Percentiles rank a stretch among this genome's conserved stretches.
Conservation (phyloP, 768 basidiomycete species). For the Pleurotus sapidus region DNA sequence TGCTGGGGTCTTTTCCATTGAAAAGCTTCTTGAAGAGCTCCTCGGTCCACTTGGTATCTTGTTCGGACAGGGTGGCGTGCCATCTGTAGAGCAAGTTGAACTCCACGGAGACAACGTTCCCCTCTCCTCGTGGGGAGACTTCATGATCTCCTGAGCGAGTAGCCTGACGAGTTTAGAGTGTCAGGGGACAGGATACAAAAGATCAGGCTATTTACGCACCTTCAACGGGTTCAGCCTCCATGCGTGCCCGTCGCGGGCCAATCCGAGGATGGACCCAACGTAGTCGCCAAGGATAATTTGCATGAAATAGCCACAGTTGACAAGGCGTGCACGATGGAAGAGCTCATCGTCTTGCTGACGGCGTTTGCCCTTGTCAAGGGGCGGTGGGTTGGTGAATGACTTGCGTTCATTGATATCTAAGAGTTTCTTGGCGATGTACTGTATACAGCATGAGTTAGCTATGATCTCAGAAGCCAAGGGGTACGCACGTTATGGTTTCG, state of each 20-base stretch:
- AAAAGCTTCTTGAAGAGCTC: slow-evolving; percentile 43
- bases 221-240: slow-evolving; percentile 73
- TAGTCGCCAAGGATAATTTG: slow-evolving; percentile 73
- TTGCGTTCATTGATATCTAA: slow-evolving; percentile 66
- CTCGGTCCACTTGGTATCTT: slow-evolving; percentile 57
- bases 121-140: slow-evolving; percentile 61
- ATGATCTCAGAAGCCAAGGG: slow-evolving; percentile 1
- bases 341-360: slow-evolving; percentile 70
- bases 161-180: slow-evolving; percentile 26
- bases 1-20: slow-evolving; percentile 32
- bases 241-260: slow-evolving; percentile 55
- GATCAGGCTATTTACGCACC: slow-evolving; percentile 27
- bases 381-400: slow-evolving; percentile 32
- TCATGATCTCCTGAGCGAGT: slow-evolving; percentile 50
- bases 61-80: slow-evolving; percentile 59
- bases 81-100: slow-evolving; percentile 67
- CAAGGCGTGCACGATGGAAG: slow-evolving; percentile 68
- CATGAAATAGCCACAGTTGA: slow-evolving; percentile 74
- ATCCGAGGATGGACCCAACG: slow-evolving; percentile 69
- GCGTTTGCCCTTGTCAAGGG: slow-evolving; percentile 19
- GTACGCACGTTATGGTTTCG: slow-evolving; percentile 71
- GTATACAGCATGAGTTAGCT: slow-evolving; percentile 7
- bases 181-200: too few relatives aligned
- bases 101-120: slow-evolving; percentile 75
- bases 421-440: slow-evolving; percentile 72